Base-by-base conservation (phyloP, 305 asterid species). In the Rubia balearica region DNA sequence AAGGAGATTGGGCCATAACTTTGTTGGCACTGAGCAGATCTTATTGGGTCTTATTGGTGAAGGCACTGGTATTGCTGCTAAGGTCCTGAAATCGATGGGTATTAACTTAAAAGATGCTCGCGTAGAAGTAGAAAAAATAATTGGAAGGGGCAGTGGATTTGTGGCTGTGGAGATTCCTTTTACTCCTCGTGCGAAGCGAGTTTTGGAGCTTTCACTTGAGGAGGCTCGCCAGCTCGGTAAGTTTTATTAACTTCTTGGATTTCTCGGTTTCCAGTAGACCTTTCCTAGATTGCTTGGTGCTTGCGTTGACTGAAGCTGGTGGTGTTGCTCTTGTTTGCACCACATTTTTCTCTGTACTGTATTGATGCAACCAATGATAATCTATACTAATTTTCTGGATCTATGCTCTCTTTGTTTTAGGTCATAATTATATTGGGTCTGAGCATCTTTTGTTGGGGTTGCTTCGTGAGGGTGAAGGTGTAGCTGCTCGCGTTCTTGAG, bases 401-500 rank as follows among this genome's bases (percentile, higher is more conserved):
- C 6, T 27, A 9, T 6, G 12, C 14, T 48, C 48, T 4, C 40
- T 66, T 77, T 56, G 61, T 60, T 38, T 65, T 74, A 94, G 98
- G 98, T 72, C 97, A 94, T 85, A 91, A 91, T 81, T 94, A 94
- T 87, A 91, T 94, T 81, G 98, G 98, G 71, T 89, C 98, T 13
- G 98, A 94, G 82, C 98, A 94, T 83, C 90, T 94, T 85, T 83
- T 94, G 69, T 86, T 94, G 78, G 98, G 97, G 71, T 86, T 94
- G 87, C 96, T 94, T 75, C 96, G 97, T 30, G 98, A 94, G 83
- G 98, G 98, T 73, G 96, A 93, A 86, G 98, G 98, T 66, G 98
- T 91, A 76, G 98, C 98, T 64, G 98, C 96, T 56, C 96, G 96
- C 57, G 96, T 88, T 63, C 96, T 94, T 73, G 98, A 94, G 84